These are phyloP conservation scores for Russula virescens DNA, from an alignment of 768 basidiomycete species.

Conservation along the genomic window DNA sequence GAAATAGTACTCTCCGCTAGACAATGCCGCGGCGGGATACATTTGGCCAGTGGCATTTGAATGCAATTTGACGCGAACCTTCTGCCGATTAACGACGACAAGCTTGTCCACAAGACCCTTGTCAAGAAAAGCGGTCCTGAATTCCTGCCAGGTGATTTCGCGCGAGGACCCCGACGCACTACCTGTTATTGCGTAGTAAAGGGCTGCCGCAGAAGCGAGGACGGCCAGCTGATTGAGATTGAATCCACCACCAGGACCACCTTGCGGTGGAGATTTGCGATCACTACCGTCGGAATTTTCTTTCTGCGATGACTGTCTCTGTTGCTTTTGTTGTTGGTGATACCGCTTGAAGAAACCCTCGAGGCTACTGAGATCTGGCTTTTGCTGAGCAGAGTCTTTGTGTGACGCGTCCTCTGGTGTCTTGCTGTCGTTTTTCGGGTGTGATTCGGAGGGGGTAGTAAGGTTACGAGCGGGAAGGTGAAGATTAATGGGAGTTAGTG, in stretches of 20 bases:
- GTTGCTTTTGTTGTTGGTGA: constrained; percentile 22
- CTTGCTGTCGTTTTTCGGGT: constrained; percentile 5
- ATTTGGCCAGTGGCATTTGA: constrained; percentile 79
- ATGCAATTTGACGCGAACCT: constrained; percentile 89
- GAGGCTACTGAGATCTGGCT: constrained; percentile 26
- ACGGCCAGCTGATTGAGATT: constrained; percentile 53
- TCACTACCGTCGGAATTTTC: constrained; percentile 35
- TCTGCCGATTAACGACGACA: constrained; percentile 82
- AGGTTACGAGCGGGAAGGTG: constrained; percentile 10
- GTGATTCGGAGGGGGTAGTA: constrained; percentile 19
- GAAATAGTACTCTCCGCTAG: constrained; percentile 77
- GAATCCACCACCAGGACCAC: constrained; percentile 46
- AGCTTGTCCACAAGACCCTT: constrained; percentile 94
- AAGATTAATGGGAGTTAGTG: neutral
- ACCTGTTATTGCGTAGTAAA: constrained; percentile 55
- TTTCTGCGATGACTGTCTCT: constrained; percentile 27
- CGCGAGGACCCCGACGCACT: constrained; percentile 49
- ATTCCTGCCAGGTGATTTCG: constrained; percentile 99
- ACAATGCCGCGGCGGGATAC: constrained; percentile 54
- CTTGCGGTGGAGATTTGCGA: constrained; percentile 43
- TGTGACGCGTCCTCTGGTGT: constrained; percentile 18
- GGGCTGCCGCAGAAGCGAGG: constrained; percentile 52
- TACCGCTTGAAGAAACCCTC: constrained; percentile 27
- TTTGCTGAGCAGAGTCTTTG: constrained; percentile 3
- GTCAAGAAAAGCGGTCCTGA: constrained; percentile 93